Evolutionary conservation across 2,329 filamentous ascomycete species (phyloP).

Genomic region (Gaeumannomyces sp.): DNA sequence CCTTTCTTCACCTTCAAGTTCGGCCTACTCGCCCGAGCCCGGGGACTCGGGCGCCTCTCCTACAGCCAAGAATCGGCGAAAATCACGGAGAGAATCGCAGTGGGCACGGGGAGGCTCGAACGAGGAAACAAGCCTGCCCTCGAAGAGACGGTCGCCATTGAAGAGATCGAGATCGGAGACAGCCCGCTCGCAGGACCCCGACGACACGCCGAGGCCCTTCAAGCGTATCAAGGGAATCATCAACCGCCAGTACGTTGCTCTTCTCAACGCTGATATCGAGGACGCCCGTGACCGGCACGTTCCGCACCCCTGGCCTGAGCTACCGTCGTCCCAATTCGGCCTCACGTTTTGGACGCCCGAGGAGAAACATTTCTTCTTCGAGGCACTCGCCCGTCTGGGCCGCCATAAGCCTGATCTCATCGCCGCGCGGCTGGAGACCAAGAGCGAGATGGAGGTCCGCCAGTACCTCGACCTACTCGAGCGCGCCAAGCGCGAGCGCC

Average conservation of each 20-base stretch:
- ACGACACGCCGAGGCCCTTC: slow-evolving; percentile 23
- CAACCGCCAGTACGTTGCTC: slow-evolving; percentile 40
- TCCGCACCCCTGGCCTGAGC: slow-evolving; percentile 23
- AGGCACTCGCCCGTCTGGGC: slow-evolving; percentile 57
- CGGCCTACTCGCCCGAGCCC: not conserved
- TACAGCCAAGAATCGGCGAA: not conserved
- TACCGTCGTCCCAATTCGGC: slow-evolving; percentile 56
- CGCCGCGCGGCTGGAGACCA: slow-evolving; percentile 57
- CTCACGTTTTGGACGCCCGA: slow-evolving; percentile 60
- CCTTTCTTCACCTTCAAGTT: slow-evolving; percentile 4
- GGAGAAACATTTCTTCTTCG: slow-evolving; percentile 69
- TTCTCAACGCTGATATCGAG: slow-evolving; percentile 53
- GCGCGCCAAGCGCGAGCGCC: slow-evolving; percentile 35
- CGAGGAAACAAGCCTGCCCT: not conserved
- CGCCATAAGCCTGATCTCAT: slow-evolving; percentile 57
- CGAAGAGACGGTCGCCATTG: not conserved
- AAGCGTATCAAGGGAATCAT: slow-evolving; percentile 40
- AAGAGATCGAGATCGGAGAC: slow-evolving; percentile 7
- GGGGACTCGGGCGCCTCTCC: not conserved
- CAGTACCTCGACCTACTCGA: slow-evolving; percentile 62
- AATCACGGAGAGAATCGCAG: not conserved
- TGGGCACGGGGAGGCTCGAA: not conserved
- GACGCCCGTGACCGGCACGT: slow-evolving; percentile 38
- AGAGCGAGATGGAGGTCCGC: slow-evolving; percentile 67
- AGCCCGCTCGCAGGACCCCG: slow-evolving; percentile 1